Conservation (phyloP, 768 basidiomycete species). For the Tricholomella constricta region DNA sequence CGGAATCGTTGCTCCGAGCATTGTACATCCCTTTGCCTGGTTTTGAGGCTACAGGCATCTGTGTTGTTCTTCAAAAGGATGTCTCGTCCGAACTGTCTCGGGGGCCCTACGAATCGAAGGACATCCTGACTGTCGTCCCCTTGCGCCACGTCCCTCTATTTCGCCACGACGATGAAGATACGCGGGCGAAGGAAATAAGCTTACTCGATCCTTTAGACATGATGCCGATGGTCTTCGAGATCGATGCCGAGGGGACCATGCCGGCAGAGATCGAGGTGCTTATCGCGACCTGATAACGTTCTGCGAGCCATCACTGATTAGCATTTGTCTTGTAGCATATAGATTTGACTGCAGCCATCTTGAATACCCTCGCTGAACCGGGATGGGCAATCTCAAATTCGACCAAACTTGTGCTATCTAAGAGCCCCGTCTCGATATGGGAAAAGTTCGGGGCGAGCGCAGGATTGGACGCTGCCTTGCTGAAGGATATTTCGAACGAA, state of each 20-base stretch:
- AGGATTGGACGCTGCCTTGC: slow-evolving; percentile 34
- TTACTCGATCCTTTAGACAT: slow-evolving; percentile 60
- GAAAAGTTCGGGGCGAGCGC: slow-evolving; percentile 38
- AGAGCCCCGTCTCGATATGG: slow-evolving; percentile 46
- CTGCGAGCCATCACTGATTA: neutral
- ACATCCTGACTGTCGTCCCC: slow-evolving; percentile 51
- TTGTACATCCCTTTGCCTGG: slow-evolving; percentile 44
- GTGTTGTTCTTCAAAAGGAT: slow-evolving; percentile 39
- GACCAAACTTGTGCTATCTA: slow-evolving; percentile 26
- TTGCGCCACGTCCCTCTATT: slow-evolving; percentile 50
- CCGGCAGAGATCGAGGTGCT: slow-evolving; percentile 13
- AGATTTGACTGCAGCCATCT: slow-evolving; percentile 25
- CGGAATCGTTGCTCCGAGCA: slow-evolving; percentile 53
- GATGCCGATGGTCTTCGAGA: slow-evolving; percentile 43
- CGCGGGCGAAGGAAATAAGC: slow-evolving; percentile 41
- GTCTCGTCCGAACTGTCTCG: slow-evolving; percentile 24
- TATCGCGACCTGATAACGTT: neutral
- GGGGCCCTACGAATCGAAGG: slow-evolving; percentile 27
- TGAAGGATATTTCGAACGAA: slow-evolving; percentile 47
- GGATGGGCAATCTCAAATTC: slow-evolving; percentile 28
- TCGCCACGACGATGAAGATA: slow-evolving; percentile 33
- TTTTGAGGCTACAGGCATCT: slow-evolving; percentile 39
- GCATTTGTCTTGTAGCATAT: slow-evolving; percentile 28
- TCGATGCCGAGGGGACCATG: slow-evolving; percentile 6
- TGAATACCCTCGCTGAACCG: slow-evolving; percentile 24